Conservation (phyloP, 257 asterid genomes). For the Plantago ovata region DNA sequence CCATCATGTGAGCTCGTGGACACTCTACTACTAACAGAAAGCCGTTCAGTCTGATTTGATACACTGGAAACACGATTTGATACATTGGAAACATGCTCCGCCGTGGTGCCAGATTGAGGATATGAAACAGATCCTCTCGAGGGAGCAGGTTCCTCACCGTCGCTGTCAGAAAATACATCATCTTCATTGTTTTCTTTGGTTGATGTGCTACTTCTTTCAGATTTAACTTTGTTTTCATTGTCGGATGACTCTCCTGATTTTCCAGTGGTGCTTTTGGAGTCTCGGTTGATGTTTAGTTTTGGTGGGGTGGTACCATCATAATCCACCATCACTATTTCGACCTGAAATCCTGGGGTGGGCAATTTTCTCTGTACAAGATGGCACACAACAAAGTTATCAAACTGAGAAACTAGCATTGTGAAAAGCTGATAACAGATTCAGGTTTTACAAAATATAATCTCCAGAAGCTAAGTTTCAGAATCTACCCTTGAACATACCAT, state of each 20-base stretch:
- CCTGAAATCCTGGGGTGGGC: slow-evolving; percentile 93
- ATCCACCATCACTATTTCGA: slow-evolving; percentile 87
- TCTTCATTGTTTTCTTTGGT: slow-evolving; percentile 49
- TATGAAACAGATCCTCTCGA: slow-evolving; percentile 37
- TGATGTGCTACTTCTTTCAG: slow-evolving; percentile 35
- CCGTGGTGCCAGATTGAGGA: slow-evolving; percentile 28
- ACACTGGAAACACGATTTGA: slow-evolving; percentile 37
- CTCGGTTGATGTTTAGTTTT: slow-evolving; percentile 30
- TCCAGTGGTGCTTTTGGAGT: slow-evolving; percentile 32
- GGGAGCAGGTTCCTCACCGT: slow-evolving; percentile 60
- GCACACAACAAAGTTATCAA: slow-evolving; percentile 19
- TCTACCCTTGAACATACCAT: too few relatives aligned
- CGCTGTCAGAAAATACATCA: slow-evolving; percentile 88
- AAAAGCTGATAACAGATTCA: slow-evolving; percentile 1
- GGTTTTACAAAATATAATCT: too few relatives aligned
- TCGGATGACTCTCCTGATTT: slow-evolving; percentile 38
- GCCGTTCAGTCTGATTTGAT: slow-evolving; percentile 44
- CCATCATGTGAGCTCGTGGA: slow-evolving; percentile 36
- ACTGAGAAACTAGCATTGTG: neutral
- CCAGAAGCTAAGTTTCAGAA: too few relatives aligned
- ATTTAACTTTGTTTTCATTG: slow-evolving; percentile 31
- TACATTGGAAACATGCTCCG: slow-evolving; percentile 34
- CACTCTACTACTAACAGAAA: slow-evolving; percentile 35
- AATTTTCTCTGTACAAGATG: slow-evolving; percentile 61
- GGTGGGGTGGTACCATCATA: slow-evolving; percentile 57